Percentiles rank a stretch among this genome's conserved stretches.
phyloP scores from a whole-genome alignment of 495 filamentous ascomycete species.

The Hyaloscypha variabilis region DNA sequence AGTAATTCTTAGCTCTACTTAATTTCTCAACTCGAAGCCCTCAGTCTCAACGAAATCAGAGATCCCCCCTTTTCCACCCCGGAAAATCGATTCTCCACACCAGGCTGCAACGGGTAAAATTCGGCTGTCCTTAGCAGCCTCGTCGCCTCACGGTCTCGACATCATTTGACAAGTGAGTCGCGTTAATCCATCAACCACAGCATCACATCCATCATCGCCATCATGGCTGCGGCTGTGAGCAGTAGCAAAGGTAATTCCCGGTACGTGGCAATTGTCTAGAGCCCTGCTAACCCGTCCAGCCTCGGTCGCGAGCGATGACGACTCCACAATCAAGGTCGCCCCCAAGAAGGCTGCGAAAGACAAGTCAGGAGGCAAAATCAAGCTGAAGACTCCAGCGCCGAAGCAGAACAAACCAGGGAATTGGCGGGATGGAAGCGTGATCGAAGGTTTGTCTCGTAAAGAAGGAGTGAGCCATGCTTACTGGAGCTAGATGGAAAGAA shows the following conservation, averaged over 20 bases:
- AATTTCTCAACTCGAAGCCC: not conserved
- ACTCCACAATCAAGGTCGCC: constrained; percentile 58
- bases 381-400: constrained; percentile 65
- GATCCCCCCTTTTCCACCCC: not conserved
- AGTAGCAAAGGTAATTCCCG: constrained; percentile 18
- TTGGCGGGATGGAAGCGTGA: constrained; percentile 52
- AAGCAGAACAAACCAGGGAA: constrained; percentile 60
- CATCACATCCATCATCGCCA: constrained; percentile 6
- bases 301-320: constrained; percentile 42
- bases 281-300: constrained; percentile 8
- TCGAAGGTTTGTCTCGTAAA: constrained; percentile 54
- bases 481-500: constrained; percentile 47
- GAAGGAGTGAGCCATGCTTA: not conserved
- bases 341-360: constrained; percentile 63
- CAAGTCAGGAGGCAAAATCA: constrained; percentile 56
- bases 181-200: constrained; percentile 15
- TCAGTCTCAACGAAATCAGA: not conserved
- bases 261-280: not conserved
- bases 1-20: too few relatives aligned
- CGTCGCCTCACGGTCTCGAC: constrained; percentile 6
- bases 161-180: not conserved
- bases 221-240: constrained; percentile 15
- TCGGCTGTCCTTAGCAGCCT: not conserved
- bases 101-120: not conserved
- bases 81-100: not conserved